A percentile compares a stretch with the other conserved stretches of the same genome.
Evolutionary conservation across 2,329 filamentous ascomycete species (phyloP).

Genomic region (Phyllosticta paracitricarpa): DNA sequence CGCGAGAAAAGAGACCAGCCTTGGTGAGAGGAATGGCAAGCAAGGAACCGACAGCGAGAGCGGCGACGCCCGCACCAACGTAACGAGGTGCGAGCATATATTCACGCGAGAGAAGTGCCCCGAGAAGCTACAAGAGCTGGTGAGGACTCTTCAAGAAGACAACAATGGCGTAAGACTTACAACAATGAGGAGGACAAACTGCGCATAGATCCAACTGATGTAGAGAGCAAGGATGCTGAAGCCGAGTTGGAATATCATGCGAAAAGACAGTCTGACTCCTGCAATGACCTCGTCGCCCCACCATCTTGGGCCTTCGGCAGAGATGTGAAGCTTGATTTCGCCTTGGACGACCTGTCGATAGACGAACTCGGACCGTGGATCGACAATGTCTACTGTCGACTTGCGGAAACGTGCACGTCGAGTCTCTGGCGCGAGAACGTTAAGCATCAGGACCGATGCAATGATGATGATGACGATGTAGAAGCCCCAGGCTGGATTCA

Average conservation of each 20-base stretch:
- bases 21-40: conserved; percentile 65
- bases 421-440: conserved; percentile 62
- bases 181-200: conserved; percentile 63
- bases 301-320: conserved; percentile 61
- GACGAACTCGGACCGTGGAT: conserved; percentile 39
- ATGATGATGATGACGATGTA: conserved; percentile 62
- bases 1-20: conserved; percentile 57
- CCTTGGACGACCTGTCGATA: conserved; percentile 47
- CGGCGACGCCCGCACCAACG: conserved; percentile 57
- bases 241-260: conserved; percentile 65
- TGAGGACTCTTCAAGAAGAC: neutral
- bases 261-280: conserved; percentile 53
- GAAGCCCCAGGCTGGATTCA: conserved; percentile 64
- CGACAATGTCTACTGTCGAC: conserved; percentile 45
- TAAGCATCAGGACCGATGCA: conserved; percentile 55
- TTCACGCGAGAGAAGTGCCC: conserved; percentile 58
- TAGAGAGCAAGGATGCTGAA: conserved; percentile 66
- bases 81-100: conserved; percentile 55
- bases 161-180: conserved; percentile 32
- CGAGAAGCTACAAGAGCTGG: conserved; percentile 42
- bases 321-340: conserved; percentile 67
- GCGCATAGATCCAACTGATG: conserved; percentile 64
- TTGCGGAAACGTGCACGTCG: conserved; percentile 58
- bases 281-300: conserved; percentile 70
- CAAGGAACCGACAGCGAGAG: conserved; percentile 58